phyloP scores from a whole-genome alignment of 2,329 filamentous ascomycete species.

The Colletotrichum camelliae region DNA sequence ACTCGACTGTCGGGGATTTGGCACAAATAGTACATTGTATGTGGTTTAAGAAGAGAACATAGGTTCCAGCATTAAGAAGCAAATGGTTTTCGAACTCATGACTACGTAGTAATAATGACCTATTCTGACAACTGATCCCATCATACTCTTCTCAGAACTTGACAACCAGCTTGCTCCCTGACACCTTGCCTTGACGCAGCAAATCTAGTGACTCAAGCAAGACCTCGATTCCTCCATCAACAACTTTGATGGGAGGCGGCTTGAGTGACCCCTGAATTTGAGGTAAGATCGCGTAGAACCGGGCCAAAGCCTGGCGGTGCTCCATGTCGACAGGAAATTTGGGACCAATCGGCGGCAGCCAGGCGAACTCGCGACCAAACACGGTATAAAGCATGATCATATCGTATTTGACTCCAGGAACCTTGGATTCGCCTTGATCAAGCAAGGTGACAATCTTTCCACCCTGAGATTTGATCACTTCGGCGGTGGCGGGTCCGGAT shows the following conservation, averaged over 20 bases:
- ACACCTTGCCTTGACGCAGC: conserved; percentile 26
- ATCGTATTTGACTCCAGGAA: conserved; percentile 24
- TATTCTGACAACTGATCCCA: background rate
- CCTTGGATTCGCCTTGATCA: conserved; percentile 22
- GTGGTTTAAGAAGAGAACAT: background rate
- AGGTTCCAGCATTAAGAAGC: background rate
- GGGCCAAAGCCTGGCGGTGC: conserved; percentile 26
- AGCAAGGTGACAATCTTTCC: conserved; percentile 33
- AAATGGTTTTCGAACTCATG: background rate
- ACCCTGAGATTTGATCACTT: conserved; percentile 26
- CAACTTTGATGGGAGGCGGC: conserved; percentile 22
- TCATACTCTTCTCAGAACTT: background rate
- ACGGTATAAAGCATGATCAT: conserved; percentile 29
- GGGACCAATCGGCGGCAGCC: conserved; percentile 30
- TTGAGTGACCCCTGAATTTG: conserved; percentile 11
- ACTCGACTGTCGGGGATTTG: background rate
- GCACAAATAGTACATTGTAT: background rate
- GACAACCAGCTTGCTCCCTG: conserved; percentile 26
- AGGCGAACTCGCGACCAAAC: conserved; percentile 28
- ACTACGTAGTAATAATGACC: background rate
- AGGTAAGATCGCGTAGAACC: conserved; percentile 26
- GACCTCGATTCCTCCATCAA: conserved; percentile 22
- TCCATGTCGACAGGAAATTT: conserved; percentile 31
- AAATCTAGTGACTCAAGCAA: conserved; percentile 18
- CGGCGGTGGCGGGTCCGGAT: conserved; percentile 29